Percentiles rank a stretch among this genome's conserved stretches.
These are phyloP conservation scores for Hymenoscyphus fraxineus DNA, from an alignment of 2,329 filamentous ascomycete genomes.

Conservation along the genomic window DNA sequence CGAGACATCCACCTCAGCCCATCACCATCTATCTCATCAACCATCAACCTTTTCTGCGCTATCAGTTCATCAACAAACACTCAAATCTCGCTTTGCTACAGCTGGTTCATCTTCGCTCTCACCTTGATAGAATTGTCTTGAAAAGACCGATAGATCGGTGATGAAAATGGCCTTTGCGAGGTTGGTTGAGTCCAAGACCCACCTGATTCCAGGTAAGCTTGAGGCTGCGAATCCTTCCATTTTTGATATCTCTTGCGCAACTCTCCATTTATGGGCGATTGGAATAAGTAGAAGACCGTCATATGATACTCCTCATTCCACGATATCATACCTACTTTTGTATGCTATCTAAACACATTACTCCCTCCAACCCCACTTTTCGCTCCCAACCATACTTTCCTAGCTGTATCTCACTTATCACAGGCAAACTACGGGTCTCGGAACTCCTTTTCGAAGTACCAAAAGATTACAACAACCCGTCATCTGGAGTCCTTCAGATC, in stretches of 20 bases:
- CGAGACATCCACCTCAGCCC: constrained; percentile 2
- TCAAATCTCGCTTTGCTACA: neutral
- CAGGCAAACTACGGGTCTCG: constrained; percentile 70
- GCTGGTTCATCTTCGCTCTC: neutral
- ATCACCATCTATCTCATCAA: neutral
- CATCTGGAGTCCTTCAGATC: constrained; percentile 60
- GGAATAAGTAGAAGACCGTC: neutral
- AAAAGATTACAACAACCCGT: constrained; percentile 64
- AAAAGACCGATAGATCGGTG: neutral
- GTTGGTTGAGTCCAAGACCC: constrained; percentile 39
- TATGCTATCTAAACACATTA: neutral
- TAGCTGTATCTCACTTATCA: neutral
- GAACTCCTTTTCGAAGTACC: constrained; percentile 86
- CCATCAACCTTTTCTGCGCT: neutral
- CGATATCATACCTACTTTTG: neutral
- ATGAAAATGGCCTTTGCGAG: constrained; percentile 28
- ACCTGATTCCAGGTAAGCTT: constrained; percentile 37
- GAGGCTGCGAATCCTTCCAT: constrained; percentile 6
- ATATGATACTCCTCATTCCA: neutral
- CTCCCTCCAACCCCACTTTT: constrained; percentile 10
- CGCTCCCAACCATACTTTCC: neutral
- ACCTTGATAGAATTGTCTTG: neutral
- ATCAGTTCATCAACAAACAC: neutral
- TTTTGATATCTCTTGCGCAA: neutral
- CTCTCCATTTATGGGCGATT: neutral